A percentile compares a stretch with the other conserved stretches of the same genome.
These are phyloP conservation scores for Cucurbita argyrosperma DNA, from an alignment of 306 rosid genomes.

Conservation along the genomic window DNA sequence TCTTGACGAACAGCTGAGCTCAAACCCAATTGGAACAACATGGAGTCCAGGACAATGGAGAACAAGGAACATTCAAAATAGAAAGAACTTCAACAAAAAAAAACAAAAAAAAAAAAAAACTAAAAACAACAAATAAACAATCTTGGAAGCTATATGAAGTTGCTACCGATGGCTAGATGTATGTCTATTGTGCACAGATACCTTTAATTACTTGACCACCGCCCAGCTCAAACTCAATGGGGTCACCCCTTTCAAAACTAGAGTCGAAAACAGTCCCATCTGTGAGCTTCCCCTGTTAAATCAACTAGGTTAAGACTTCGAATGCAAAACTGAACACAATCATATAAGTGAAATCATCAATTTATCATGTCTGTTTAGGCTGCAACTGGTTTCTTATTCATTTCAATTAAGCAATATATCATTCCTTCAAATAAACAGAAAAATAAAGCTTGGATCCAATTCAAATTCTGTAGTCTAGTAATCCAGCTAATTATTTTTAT, in stretches of 20 bases:
- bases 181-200: conserved; percentile 13
- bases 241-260: conserved; percentile 74
- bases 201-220: conserved; percentile 95
- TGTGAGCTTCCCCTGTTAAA: conserved; percentile 80
- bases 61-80: neutral
- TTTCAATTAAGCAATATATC: neutral
- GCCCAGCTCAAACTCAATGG: conserved; percentile 88
- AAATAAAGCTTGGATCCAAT: neutral
- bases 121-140: neutral
- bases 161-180: neutral
- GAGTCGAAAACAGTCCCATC: conserved; percentile 98
- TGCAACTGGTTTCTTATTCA: neutral
- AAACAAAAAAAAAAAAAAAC: neutral
- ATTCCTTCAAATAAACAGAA: neutral
- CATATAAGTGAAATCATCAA: neutral
- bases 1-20: neutral
- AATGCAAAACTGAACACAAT: neutral
- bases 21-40: neutral
- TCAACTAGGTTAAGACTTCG: neutral
- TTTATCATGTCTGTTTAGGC: neutral
- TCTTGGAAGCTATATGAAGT: neutral
- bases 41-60: neutral
- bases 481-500: neutral
- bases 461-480: neutral
- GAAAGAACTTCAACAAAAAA: neutral